phyloP scores from a whole-genome alignment of 768 basidiomycete species.

The Boletellus emodensis region DNA sequence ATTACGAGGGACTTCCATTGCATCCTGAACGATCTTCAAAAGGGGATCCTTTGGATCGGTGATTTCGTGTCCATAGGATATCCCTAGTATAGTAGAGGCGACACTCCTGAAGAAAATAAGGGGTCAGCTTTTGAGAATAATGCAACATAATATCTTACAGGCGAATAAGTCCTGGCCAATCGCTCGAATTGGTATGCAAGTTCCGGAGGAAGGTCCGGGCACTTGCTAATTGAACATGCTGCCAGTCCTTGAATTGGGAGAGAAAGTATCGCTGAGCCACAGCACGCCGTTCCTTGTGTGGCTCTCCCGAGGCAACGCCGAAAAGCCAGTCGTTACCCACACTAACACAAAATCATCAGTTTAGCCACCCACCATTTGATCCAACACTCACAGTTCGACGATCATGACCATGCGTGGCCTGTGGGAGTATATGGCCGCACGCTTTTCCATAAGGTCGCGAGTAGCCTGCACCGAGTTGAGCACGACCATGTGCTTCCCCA shows the following conservation, averaged over 20 bases:
- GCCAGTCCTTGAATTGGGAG: slow-evolving; percentile 6
- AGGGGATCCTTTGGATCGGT: too few species aligned
- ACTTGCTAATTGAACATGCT: too few species aligned
- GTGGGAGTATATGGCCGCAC: slow-evolving; percentile 4
- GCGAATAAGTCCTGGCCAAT: too few species aligned
- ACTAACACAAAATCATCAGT: neutral
- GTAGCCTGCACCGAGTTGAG: slow-evolving; percentile 30
- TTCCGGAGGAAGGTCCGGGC: too few species aligned
- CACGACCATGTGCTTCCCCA: slow-evolving; percentile 23
- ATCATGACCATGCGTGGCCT: slow-evolving; percentile 1
- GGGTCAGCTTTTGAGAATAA: too few species aligned
- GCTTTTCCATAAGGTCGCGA: slow-evolving; percentile 4
- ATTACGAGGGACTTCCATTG: too few species aligned
- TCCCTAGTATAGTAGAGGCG: too few species aligned
- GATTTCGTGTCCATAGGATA: too few species aligned
- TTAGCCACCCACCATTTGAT: neutral
- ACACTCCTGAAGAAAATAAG: too few species aligned
- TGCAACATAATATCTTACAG: too few species aligned
- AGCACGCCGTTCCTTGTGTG: slow-evolving; percentile 9
- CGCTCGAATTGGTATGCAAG: too few species aligned
- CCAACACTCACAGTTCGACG: neutral
- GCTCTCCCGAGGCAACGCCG: slow-evolving; percentile 5
- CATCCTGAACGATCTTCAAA: too few species aligned
- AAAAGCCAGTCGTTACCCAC: slow-evolving; percentile 1
- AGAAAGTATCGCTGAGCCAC: slow-evolving; percentile 12